These are phyloP conservation scores for Malus sieversii DNA, from an alignment of 306 rosid genomes.

Conservation along the genomic window DNA sequence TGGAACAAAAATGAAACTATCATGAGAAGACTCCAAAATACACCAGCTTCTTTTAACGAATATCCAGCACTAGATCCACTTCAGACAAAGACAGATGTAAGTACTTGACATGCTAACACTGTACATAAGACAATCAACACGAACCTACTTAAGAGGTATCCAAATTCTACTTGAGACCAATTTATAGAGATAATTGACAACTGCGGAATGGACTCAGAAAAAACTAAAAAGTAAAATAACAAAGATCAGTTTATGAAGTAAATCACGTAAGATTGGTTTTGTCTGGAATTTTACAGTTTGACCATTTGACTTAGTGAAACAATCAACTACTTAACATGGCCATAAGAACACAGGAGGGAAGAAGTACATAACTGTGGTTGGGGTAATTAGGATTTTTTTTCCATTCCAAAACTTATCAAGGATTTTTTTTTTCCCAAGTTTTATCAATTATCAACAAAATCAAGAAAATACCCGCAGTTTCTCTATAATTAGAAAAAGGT, in stretches of 20 bases:
- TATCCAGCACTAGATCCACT: conserved; percentile 80
- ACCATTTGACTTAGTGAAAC: not conserved
- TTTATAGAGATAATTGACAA: not conserved
- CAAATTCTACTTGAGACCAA: not conserved
- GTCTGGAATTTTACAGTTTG: not conserved
- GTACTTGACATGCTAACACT: not conserved
- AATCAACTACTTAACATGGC: not conserved
- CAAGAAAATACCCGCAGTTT: not conserved
- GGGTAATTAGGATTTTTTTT: not conserved
- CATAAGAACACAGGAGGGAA: not conserved
- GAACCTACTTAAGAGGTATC: not conserved
- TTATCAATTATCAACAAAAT: not conserved
- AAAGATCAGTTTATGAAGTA: not conserved
- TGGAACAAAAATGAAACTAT: conserved; percentile 76
- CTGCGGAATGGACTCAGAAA: not conserved
- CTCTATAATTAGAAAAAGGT: not conserved
- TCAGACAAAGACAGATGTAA: conserved; percentile 24
- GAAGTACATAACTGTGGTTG: not conserved
- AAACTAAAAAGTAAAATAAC: not conserved
- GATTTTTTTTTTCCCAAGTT: not conserved
- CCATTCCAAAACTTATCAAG: not conserved
- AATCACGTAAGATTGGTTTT: not conserved
- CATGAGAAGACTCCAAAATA: conserved; percentile 88
- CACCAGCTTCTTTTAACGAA: conserved; percentile 72
- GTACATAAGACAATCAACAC: not conserved